Evolutionary conservation across 2,329 filamentous ascomycete genomes (phyloP), one percentile per base, ranked within the genome.

Genomic region (Aotearoamyces nothofagi): DNA sequence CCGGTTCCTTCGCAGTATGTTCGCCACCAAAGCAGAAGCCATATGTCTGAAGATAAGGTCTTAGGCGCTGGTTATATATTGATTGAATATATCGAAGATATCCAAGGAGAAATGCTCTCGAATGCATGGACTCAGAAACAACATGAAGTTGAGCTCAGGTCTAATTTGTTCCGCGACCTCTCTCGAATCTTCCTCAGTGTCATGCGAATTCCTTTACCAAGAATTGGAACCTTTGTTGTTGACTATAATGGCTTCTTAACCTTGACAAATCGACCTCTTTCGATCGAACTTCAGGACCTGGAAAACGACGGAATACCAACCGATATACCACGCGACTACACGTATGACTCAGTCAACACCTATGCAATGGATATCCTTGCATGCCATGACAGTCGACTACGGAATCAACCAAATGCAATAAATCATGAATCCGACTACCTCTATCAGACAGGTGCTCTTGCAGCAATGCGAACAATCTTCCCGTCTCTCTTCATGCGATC

Each of bases 241-340:
- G 40, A 52, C 32, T 29, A 38, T 2, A 22, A 43, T n/a, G 44
- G 47, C 5, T 22, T 39, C 8, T 24, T 56, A 14, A 23, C 20
- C 7, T 39, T 56, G 4, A 36, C 35, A n/a, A 57, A 57, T 37
- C 51, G 51, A 3, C 54, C 54, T 15, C 39, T 56, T 11, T 45
- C 41, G 11, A 39, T 47, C 33, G 38, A 40, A 9, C 35, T 55
- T 9, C 41, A 50, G 20, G 25, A 40, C 33, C 10, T 53, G 7
- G 51, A 57, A 35, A 56, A 53, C 28, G 43, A 45, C 20, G 38
- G 39, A 0, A 44, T 54, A 27, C 39, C 44, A 16, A 49, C 42
- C 5, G 43, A 45, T 16, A 55, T 58, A 8, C 35, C 35, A n/a
- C 40, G 48, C 9, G 26, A 31, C 17, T 27, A 40, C 8, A 56